Base-by-base conservation (phyloP, 352 stramenopile genomes). In the Phytophthora litchii region DNA sequence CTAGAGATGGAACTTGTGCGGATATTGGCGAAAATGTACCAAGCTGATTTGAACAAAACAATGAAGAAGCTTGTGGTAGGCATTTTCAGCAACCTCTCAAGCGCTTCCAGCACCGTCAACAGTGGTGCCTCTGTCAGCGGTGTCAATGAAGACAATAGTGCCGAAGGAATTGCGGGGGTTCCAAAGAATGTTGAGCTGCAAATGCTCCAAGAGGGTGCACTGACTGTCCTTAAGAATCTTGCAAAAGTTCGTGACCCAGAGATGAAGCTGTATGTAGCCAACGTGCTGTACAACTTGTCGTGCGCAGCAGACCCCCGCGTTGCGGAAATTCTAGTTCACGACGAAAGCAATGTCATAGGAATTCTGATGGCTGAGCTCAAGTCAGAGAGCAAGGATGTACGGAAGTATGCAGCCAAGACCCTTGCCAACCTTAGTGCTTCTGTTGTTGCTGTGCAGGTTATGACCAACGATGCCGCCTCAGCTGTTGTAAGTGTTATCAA, bases 1-100 rank as follows among this genome's bases (percentile, higher is more conserved):
- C 64, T 94, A 14, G 83, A 92, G 37, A 90, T 92, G 72, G 86
- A 93, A 58, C 90, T 93, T 35, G 82, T 92, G 27, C 73, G 81
- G 25, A 72, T 85, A 23, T 64, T 94, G n/a, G 55, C 60, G 8
- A 86, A 87, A 42, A 91, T 94, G 82, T 91, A 91, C 54, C 78
- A 89, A 58, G 50, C 73, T 7, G 80, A 92, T 42, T 80, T 83
- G 57, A 81, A 67, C 41, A 87, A 85, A 35, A 76, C 86, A n/a
- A 80, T 91, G 75, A 94, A 93, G 69, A 78, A 82, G 4, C 57
- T 93, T 20, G 54, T 94, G 23, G 79, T 81, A 42, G 86, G 83
- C 13, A 91, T 92, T 60, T 63, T 94, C 25, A 88, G 80, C 54
- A 92, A 92, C 41, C 54, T 94, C 13, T 88, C 76, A 8, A 76